phyloP scores from a whole-genome alignment of 1,139 yeast species.

The Candida mesenterica region DNA sequence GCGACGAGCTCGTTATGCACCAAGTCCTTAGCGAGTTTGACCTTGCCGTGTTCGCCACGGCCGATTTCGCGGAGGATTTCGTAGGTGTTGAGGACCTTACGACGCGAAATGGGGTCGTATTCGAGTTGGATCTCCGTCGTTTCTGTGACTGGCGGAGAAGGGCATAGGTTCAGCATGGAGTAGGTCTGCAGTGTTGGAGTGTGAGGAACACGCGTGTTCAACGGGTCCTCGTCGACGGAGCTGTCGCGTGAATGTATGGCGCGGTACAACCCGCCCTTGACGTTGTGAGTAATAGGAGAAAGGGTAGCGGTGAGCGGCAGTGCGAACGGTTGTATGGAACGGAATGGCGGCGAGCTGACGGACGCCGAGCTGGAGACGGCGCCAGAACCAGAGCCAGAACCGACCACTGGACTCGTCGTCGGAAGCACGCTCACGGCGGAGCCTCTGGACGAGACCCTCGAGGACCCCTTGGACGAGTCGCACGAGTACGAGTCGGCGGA shows the following conservation, averaged over 20 bases:
- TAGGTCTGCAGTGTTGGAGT: constrained; percentile 4
- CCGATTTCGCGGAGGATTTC: constrained; percentile 89
- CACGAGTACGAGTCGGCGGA: no score
- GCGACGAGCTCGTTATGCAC: constrained; percentile 77
- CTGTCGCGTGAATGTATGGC: background rate
- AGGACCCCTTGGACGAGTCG: no score
- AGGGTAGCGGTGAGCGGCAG: background rate
- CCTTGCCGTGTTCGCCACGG: constrained; percentile 96
- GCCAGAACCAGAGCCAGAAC: no score
- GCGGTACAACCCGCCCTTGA: background rate
- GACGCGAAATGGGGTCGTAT: constrained; percentile 82
- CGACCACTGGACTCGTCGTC: no score
- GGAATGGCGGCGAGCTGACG: background rate
- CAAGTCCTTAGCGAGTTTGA: constrained; percentile 80
- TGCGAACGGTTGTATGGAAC: background rate
- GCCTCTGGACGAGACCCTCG: no score
- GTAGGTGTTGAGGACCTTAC: constrained; percentile 84
- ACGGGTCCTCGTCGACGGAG: constrained; percentile 1
- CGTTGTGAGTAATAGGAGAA: background rate
- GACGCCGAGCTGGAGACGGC: background rate
- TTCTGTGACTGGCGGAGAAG: constrained; percentile 59
- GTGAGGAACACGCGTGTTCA: background rate
- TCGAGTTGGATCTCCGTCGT: constrained; percentile 79
- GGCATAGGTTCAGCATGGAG: constrained; percentile 1
- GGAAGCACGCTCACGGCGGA: no score